Evolutionary conservation across 495 filamentous ascomycete genomes (phyloP).

Genomic region (Xylona heveae): DNA sequence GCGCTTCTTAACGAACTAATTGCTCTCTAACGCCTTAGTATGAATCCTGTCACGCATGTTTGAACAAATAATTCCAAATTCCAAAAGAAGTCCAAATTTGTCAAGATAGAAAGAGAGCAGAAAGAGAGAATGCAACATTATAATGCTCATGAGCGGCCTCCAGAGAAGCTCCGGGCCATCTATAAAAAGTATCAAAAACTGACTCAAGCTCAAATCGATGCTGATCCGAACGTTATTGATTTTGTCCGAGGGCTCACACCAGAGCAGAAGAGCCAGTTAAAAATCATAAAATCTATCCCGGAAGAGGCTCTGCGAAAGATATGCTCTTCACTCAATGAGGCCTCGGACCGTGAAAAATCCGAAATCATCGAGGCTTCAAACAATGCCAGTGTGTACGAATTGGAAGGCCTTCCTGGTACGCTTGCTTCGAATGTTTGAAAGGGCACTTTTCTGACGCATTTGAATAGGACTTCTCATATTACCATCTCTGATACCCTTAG

Average conservation of each 20-base stretch:
- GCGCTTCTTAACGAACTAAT: too few species aligned
- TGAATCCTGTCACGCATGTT: too few species aligned
- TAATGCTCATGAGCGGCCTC: slow-evolving; percentile 52
- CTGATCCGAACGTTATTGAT: slow-evolving; percentile 28
- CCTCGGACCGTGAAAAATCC: too few species aligned
- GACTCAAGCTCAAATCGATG: slow-evolving; percentile 19
- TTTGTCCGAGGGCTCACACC: slow-evolving; percentile 15
- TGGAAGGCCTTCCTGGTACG: slow-evolving; percentile 17
- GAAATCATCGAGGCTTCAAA: too few species aligned
- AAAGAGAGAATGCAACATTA: too few species aligned
- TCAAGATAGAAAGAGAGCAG: too few species aligned
- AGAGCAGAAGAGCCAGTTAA: slow-evolving; percentile 2
- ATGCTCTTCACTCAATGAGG: slow-evolving; percentile 2
- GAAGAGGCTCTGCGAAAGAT: slow-evolving; percentile 2
- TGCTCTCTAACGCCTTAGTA: too few species aligned
- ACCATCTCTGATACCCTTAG: slow-evolving; percentile 45
- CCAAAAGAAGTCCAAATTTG: too few species aligned
- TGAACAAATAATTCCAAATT: too few species aligned
- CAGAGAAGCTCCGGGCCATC: slow-evolving; percentile 33
- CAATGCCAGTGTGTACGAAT: slow-evolving; percentile 12
- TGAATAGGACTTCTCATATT: slow-evolving; percentile 47
- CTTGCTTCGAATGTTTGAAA: neutral
- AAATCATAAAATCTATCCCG: slow-evolving; percentile 4
- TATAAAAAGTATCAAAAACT: slow-evolving; percentile 44
- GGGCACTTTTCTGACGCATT: slow-evolving; percentile 1